Percentiles rank a stretch among this genome's conserved stretches.
These are phyloP conservation scores for Aegilops umbellulata DNA, from an alignment of 176 grass and related monocot species.

Conservation along the genomic window DNA sequence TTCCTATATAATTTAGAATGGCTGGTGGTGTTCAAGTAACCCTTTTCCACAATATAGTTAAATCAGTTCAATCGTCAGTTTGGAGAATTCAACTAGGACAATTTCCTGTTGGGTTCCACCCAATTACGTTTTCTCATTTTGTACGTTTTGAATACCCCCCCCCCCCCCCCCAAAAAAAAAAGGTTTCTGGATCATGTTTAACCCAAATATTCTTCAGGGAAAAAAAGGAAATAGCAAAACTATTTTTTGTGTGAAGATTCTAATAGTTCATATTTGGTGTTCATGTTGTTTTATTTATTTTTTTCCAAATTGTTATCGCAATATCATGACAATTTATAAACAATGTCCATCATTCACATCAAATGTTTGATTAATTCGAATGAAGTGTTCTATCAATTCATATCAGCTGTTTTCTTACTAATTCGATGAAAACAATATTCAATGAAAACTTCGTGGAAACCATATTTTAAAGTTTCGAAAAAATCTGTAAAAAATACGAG, in stretches of 20 bases:
- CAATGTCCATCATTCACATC: background rate
- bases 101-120: background rate
- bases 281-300: background rate
- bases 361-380: background rate
- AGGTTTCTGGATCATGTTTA: background rate
- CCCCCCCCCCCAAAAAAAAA: background rate
- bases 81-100: background rate
- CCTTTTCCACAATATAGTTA: slow-evolving; percentile 7
- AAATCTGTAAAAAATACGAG: too few relatives aligned
- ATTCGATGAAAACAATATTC: too few relatives aligned
- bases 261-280: background rate
- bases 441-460: too few relatives aligned
- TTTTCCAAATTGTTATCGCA: background rate
- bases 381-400: background rate
- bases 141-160: background rate
- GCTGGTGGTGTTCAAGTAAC: background rate
- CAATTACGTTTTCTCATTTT: background rate
- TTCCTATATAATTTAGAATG: background rate
- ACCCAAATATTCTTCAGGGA: background rate
- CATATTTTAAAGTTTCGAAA: too few relatives aligned
- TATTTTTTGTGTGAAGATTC: background rate
- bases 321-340: background rate
- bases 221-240: background rate
- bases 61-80: background rate
- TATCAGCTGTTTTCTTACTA: background rate